These are phyloP conservation scores for Ophiocordyceps camponoti-leonardi DNA, from an alignment of 2,329 filamentous ascomycete genomes.

Conservation along the genomic window DNA sequence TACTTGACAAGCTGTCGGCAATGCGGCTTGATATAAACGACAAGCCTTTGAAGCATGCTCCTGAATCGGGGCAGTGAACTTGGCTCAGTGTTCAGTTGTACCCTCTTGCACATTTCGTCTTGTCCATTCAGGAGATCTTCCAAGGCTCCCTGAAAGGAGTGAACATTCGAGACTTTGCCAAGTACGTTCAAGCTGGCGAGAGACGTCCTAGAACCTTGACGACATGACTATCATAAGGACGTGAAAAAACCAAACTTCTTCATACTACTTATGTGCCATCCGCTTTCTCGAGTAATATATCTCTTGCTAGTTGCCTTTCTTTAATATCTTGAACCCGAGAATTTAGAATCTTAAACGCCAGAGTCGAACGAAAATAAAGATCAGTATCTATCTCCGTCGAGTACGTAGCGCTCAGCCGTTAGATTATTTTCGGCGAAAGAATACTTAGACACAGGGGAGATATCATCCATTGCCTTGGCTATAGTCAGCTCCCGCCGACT, in stretches of 20 bases:
- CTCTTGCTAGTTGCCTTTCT: neutral
- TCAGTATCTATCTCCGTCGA: neutral
- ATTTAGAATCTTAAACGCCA: neutral
- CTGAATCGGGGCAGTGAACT: neutral
- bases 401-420: neutral
- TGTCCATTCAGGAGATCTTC: conserved; percentile 1
- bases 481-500: conserved; percentile 1
- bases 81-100: neutral
- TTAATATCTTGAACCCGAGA: neutral
- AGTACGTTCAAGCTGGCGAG: neutral
- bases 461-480: neutral
- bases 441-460: neutral
- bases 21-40: conserved; percentile 1
- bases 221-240: neutral
- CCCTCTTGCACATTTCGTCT: conserved; percentile 2
- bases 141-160: neutral
- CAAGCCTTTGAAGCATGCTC: conserved; percentile 2
- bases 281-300: neutral
- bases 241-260: neutral
- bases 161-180: neutral
- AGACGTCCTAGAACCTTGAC: neutral
- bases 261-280: neutral
- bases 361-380: neutral
- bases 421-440: neutral
- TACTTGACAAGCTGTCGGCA: neutral